phyloP scores from a whole-genome alignment of 257 asterid species.

The Perilla frutescens region DNA sequence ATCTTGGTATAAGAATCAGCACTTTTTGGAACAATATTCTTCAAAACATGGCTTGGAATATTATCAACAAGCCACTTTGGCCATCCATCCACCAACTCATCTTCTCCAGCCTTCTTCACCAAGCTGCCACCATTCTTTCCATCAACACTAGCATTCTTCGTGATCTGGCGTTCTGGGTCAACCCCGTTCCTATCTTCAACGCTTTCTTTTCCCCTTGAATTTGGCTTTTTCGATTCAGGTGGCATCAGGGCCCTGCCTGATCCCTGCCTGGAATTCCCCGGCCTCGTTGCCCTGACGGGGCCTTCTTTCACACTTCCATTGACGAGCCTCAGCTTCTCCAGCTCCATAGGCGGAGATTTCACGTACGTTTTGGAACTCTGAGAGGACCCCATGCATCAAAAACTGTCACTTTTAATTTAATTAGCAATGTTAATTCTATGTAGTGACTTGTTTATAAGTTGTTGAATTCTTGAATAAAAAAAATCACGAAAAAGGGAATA shows the following conservation, averaged over 20 bases:
- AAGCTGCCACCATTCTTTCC: conserved; percentile 28
- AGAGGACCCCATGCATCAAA: conserved; percentile 63
- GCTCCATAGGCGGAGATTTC: conserved; percentile 52
- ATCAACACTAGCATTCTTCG: conserved; percentile 34
- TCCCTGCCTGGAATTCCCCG: not conserved
- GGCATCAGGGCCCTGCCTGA: conserved; percentile 27
- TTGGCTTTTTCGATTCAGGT: conserved; percentile 18
- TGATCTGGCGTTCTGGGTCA: conserved; percentile 33
- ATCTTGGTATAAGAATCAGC: conserved; percentile 84
- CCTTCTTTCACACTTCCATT: conserved; percentile 52
- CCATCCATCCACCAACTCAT: conserved; percentile 78
- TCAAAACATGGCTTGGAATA: conserved; percentile 66
- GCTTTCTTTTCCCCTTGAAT: conserved; percentile 27
- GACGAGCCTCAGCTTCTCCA: conserved; percentile 60
- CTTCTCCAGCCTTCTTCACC: conserved; percentile 41
- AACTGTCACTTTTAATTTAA: not conserved
- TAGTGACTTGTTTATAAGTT: not conserved
- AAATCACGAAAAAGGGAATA: conserved; percentile 31
- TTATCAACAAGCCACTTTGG: conserved; percentile 82
- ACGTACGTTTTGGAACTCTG: conserved; percentile 50
- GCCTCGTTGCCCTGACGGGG: conserved; percentile 41
- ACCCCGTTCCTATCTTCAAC: conserved; percentile 34
- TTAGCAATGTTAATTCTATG: not conserved
- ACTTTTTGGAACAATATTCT: conserved; percentile 73
- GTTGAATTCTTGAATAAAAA: conserved; percentile 17